These are phyloP conservation scores for Daldinia concentrica DNA, from an alignment of 495 filamentous ascomycete genomes.

Conservation along the genomic window DNA sequence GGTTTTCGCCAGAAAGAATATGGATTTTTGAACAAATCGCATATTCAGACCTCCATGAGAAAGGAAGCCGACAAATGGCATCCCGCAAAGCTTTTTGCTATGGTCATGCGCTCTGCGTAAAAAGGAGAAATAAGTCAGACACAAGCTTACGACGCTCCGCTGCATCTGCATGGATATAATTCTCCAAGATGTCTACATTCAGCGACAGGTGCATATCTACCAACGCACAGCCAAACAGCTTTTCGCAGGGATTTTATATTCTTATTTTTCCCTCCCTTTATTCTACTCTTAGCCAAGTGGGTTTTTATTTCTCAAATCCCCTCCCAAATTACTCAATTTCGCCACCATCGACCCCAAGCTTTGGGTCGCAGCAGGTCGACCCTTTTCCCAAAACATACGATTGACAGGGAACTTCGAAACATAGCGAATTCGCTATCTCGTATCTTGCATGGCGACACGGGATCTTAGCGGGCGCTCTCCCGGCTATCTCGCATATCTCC, in stretches of 20 bases:
- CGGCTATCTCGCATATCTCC: conserved; percentile 40
- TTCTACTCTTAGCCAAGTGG: conserved; percentile 8
- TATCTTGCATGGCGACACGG: conserved; percentile 14
- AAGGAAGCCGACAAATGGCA: conserved; percentile 24
- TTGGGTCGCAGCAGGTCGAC: conserved; percentile 30
- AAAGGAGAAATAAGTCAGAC: conserved; percentile 13
- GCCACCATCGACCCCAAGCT: conserved; percentile 16
- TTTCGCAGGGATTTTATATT: conserved; percentile 5
- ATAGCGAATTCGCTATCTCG: conserved; percentile 16
- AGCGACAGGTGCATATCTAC: conserved; percentile 30
- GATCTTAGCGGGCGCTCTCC: conserved; percentile 20
- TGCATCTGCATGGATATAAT: conserved; percentile 26
- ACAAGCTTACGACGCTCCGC: conserved; percentile 24
- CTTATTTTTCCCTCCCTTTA: conserved; percentile 5
- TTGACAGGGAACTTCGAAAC: conserved; percentile 32
- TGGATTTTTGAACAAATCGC: conserved; percentile 17
- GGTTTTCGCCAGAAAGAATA: conserved; percentile 13
- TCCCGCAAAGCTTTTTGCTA: neutral
- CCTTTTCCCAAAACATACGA: conserved; percentile 18
- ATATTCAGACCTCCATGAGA: conserved; percentile 27
- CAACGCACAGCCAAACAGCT: neutral
- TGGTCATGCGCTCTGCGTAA: conserved; percentile 13
- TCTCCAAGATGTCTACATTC: conserved; percentile 23
- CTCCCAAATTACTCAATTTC: conserved; percentile 13
- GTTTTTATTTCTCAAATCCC: neutral